Evolutionary conservation across 2,329 filamentous ascomycete species (phyloP).

Genomic region (Grosmannia penicillata): DNA sequence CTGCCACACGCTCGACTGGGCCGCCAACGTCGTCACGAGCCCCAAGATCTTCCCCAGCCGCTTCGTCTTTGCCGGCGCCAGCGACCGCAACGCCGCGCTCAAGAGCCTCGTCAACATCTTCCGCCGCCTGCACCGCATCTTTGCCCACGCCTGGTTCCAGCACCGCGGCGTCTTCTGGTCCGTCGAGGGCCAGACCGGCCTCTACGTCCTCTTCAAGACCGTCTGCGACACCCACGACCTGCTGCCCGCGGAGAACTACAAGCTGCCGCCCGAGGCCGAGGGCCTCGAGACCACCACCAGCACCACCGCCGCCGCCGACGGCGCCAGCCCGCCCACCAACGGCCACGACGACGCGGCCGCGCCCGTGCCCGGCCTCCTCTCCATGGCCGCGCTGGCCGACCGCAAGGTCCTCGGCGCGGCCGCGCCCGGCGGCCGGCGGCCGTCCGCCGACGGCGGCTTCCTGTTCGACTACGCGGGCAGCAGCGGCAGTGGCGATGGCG

Average conservation of each 20-base stretch:
- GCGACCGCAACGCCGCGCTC: constrained; percentile 48
- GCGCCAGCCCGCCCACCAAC: constrained; percentile 1
- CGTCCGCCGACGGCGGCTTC: not conserved
- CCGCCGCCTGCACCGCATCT: constrained; percentile 84
- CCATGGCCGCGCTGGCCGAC: constrained; percentile 6
- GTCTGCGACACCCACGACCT: constrained; percentile 87
- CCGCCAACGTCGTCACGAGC: constrained; percentile 83
- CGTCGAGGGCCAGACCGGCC: constrained; percentile 75
- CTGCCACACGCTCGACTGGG: constrained; percentile 97
- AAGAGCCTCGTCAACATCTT: constrained; percentile 93
- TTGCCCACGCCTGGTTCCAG: constrained; percentile 97
- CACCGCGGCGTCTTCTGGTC: constrained; percentile 92
- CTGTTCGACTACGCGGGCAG: not conserved
- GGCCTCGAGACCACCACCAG: constrained; percentile 44
- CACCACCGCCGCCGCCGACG: constrained; percentile 11
- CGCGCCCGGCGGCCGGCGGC: not conserved
- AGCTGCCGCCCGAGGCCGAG: constrained; percentile 83
- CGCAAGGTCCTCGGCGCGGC: constrained; percentile 3
- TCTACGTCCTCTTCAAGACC: constrained; percentile 94
- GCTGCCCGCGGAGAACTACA: constrained; percentile 89
- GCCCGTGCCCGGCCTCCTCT: constrained; percentile 6
- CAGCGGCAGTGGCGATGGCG: constrained; percentile 8
- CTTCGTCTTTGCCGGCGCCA: constrained; percentile 42
- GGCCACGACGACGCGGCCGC: constrained; percentile 1
- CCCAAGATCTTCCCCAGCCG: constrained; percentile 91